These are phyloP conservation scores for Ophiostoma australiae DNA, from an alignment of 2,329 filamentous ascomycete genomes.

Conservation along the genomic window DNA sequence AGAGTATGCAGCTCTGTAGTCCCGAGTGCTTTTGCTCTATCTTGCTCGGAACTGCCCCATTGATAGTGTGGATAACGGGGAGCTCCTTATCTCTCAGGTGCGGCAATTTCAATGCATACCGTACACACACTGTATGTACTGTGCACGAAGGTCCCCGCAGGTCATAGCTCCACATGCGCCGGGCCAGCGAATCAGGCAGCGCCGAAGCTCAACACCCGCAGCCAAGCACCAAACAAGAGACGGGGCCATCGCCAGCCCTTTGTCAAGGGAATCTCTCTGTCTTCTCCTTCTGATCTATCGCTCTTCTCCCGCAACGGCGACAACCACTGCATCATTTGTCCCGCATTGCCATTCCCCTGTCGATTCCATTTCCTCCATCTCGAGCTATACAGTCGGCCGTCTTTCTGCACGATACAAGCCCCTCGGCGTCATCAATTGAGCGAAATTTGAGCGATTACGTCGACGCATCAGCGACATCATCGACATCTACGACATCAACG, in stretches of 20 bases:
- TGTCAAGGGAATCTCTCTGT: constrained; percentile 1
- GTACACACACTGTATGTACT: constrained; percentile 20
- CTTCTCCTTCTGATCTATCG: constrained; percentile 1
- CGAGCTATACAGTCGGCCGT: neutral
- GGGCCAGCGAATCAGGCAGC: constrained; percentile 22
- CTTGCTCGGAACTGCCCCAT: constrained; percentile 9
- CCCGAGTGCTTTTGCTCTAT: neutral
- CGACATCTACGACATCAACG: neutral
- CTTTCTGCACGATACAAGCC: neutral
- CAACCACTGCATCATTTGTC: neutral
- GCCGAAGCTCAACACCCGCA: constrained; percentile 24
- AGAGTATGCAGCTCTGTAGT: neutral
- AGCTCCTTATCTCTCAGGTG: constrained; percentile 22
- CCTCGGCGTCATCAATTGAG: constrained; percentile 9
- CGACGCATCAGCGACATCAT: neutral
- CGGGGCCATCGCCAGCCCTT: constrained; percentile 18
- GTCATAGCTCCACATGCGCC: constrained; percentile 17
- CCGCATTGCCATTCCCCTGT: neutral
- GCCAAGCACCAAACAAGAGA: neutral
- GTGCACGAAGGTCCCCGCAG: constrained; percentile 21
- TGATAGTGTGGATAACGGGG: constrained; percentile 8
- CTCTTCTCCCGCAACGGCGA: constrained; percentile 8
- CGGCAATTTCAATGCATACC: constrained; percentile 24
- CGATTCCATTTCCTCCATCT: constrained; percentile 6
- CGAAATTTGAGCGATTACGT: constrained; percentile 5